Percentiles rank a stretch among this genome's conserved stretches.
Conservation (phyloP, 192 early-diverging fungal species). For the Coemansia sp. region DNA sequence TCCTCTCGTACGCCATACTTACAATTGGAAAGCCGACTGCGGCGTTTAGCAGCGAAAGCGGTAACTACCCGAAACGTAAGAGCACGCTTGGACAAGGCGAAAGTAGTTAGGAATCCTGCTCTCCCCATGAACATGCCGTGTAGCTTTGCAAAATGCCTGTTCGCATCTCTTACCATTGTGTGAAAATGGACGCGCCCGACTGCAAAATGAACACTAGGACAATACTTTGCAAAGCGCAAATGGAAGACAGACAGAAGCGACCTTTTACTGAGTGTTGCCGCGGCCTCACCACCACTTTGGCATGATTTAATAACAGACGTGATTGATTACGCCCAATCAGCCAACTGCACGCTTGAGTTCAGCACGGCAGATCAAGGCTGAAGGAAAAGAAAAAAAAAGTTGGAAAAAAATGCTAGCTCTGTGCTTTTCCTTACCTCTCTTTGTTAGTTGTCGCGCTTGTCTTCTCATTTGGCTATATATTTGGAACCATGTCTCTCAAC, state of each 20-base stretch:
- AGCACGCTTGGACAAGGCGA: not conserved
- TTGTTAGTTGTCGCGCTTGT: not conserved
- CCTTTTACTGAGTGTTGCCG: not conserved
- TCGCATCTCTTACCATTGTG: constrained; percentile 7
- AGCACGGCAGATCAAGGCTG: not conserved
- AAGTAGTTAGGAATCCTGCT: not conserved
- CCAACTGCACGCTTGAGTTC: not conserved
- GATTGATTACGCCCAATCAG: constrained; percentile 6
- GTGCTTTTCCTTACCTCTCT: not conserved
- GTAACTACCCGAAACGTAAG: constrained; percentile 59
- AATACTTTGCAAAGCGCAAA: not conserved
- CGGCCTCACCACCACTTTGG: not conserved
- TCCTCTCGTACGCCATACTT: constrained; percentile 7
- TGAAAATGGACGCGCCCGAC: not conserved
- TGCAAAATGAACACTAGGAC: not conserved
- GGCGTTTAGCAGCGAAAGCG: constrained; percentile 86
- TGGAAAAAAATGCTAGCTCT: not conserved
- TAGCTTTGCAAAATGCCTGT: not conserved
- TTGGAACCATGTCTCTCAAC: constrained; percentile 31
- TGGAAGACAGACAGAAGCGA: not conserved
- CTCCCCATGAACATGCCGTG: not conserved
- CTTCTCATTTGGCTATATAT: not conserved
- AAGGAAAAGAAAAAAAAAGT: constrained; percentile 8
- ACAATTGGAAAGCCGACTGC: constrained; percentile 83
- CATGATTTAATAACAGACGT: not conserved